Conservation (phyloP, 148 eudicot genomes). For the Dysphania ambrosioides region DNA sequence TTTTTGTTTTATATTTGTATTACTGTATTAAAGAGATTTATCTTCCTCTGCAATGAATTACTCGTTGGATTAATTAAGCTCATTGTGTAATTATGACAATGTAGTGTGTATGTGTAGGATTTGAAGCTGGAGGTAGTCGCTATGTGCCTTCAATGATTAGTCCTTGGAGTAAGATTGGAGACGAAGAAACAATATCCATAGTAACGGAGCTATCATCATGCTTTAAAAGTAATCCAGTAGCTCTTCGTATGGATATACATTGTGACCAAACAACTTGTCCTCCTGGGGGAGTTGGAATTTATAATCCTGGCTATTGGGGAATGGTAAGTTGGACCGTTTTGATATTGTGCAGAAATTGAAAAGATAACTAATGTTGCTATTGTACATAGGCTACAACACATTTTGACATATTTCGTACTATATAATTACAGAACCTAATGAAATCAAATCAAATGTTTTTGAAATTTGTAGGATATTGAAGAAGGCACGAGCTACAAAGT, state of each 20-base stretch:
- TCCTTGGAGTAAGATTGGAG: slow-evolving; percentile 43
- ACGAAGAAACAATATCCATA: slow-evolving; percentile 21
- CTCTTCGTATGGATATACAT: slow-evolving; percentile 39
- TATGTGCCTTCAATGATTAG: slow-evolving; percentile 30
- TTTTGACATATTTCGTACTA: too few species aligned
- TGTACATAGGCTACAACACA: too few species aligned
- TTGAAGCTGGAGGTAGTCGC: slow-evolving; percentile 41
- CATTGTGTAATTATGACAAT: background rate
- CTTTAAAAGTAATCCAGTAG: slow-evolving; percentile 34
- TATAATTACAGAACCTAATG: too few species aligned
- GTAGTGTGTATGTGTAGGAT: slow-evolving; percentile 28
- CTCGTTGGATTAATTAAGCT: background rate
- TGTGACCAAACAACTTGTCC: slow-evolving; percentile 34
- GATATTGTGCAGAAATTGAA: too few species aligned
- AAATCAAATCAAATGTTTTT: too few species aligned
- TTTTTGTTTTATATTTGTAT: too few species aligned
- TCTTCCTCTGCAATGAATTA: background rate
- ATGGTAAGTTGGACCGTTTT: too few species aligned
- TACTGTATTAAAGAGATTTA: too few species aligned
- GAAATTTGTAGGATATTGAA: too few species aligned
- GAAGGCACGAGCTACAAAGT: too few species aligned
- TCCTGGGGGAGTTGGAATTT: slow-evolving; percentile 42
- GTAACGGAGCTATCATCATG: slow-evolving; percentile 36
- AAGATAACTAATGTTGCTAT: too few species aligned
- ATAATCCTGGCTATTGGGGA: slow-evolving; percentile 50